These are phyloP conservation scores for Filosporella fistucella DNA, from an alignment of 495 filamentous ascomycete species.

Conservation along the genomic window DNA sequence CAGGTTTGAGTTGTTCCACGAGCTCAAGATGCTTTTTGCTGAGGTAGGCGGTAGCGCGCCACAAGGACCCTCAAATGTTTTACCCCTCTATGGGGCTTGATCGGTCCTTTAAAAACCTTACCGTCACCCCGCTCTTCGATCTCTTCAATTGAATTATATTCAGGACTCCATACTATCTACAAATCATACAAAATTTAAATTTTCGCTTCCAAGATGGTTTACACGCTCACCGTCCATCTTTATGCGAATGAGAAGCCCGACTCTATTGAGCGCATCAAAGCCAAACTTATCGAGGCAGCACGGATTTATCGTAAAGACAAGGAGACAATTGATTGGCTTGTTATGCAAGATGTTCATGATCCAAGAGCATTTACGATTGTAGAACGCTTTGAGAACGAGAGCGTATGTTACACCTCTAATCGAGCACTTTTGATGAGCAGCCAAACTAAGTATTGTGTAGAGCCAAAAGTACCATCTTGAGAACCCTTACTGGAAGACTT, in stretches of 20 bases:
- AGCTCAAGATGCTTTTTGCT: too few species aligned
- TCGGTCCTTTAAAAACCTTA: neutral
- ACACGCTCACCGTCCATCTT: constrained; percentile 56
- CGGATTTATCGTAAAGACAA: constrained; percentile 61
- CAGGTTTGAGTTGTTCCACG: too few species aligned
- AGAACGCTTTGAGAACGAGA: constrained; percentile 59
- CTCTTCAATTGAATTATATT: too few species aligned
- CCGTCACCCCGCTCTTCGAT: too few species aligned
- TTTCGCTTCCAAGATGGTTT: constrained; percentile 43
- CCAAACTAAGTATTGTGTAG: constrained; percentile 16
- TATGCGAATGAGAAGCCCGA: constrained; percentile 57
- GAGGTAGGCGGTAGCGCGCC: too few species aligned
- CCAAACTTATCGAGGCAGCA: constrained; percentile 63
- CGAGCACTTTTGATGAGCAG: too few species aligned
- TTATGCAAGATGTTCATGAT: constrained; percentile 62
- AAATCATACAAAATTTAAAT: neutral
- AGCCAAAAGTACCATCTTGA: constrained; percentile 59
- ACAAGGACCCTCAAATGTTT: too few species aligned
- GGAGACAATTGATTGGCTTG: constrained; percentile 63
- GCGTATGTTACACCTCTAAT: constrained; percentile 24
- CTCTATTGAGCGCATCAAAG: constrained; percentile 56
- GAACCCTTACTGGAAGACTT: constrained; percentile 66
- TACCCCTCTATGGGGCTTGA: neutral
- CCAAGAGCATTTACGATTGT: constrained; percentile 64
- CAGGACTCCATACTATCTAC: too few species aligned